Evolutionary conservation across 176 grass and related monocot genomes (phyloP).

Genomic region (Rhipidocladum racemiflorum): DNA sequence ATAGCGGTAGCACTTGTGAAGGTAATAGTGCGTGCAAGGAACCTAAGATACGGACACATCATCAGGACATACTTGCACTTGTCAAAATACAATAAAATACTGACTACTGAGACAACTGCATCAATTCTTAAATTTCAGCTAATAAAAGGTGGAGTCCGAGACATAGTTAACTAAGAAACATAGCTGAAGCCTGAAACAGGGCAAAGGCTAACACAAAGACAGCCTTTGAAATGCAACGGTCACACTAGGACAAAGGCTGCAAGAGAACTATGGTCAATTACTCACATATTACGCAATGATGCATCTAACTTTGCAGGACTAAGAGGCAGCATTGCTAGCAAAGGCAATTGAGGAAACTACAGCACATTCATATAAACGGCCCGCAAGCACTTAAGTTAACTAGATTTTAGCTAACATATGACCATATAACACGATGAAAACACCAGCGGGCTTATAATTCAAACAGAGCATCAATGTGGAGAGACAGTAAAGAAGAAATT

Average conservation of each 20-base stretch:
- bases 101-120: neutral
- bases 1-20: neutral
- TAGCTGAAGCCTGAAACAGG: neutral
- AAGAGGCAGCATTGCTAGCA: neutral
- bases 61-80: neutral
- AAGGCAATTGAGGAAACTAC: neutral
- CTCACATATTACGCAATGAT: no score
- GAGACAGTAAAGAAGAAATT: neutral
- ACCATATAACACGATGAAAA: neutral
- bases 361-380: no score
- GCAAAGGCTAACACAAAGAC: neutral
- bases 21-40: neutral
- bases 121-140: neutral
- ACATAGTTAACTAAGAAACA: neutral
- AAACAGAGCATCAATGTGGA: neutral
- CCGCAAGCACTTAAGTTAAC: neutral
- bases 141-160: neutral
- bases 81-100: neutral
- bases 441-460: neutral
- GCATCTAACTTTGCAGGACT: neutral
- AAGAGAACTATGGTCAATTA: neutral
- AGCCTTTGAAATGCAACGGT: neutral
- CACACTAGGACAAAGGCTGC: neutral
- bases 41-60: neutral
- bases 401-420: neutral